Conservation (phyloP, 768 basidiomycete species). For the Lepiota subincarnata region DNA sequence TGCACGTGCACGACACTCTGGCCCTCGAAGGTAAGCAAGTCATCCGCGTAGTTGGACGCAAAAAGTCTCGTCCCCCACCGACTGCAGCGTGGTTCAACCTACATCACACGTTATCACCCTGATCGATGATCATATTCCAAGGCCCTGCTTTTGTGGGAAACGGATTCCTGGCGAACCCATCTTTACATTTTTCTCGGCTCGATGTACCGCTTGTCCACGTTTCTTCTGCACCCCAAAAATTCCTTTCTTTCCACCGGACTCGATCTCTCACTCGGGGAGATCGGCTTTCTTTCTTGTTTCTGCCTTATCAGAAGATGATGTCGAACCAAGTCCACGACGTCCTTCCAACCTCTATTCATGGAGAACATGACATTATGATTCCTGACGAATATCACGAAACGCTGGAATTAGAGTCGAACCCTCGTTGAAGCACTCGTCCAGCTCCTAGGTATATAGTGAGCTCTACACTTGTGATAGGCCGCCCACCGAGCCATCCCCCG, state of each 20-base stretch:
- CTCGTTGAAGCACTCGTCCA: conserved; percentile 6
- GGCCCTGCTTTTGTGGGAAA: conserved; percentile 6
- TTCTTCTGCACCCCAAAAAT: conserved; percentile 5
- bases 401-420: conserved; percentile 13
- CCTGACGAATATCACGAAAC: conserved; percentile 32
- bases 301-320: conserved; percentile 4
- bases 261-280: conserved; percentile 5
- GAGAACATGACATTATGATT: conserved; percentile 32
- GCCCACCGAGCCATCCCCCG: background rate
- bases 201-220: conserved; percentile 18
- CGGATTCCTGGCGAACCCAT: conserved; percentile 31
- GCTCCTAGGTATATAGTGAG: background rate
- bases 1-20: background rate
- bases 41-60: background rate
- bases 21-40: conserved; percentile 1
- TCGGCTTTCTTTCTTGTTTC: conserved; percentile 2
- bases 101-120: conserved; percentile 22
- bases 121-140: conserved; percentile 20
- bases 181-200: conserved; percentile 18
- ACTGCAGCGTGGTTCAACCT: conserved; percentile 17
- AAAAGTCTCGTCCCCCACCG: conserved; percentile 7
- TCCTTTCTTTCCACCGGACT: background rate
- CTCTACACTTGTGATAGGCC: background rate
- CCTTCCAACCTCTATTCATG: conserved; percentile 21
- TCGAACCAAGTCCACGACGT: background rate